Conservation (phyloP, 371 early-diverging fungal species). For the Smittium culicis region DNA sequence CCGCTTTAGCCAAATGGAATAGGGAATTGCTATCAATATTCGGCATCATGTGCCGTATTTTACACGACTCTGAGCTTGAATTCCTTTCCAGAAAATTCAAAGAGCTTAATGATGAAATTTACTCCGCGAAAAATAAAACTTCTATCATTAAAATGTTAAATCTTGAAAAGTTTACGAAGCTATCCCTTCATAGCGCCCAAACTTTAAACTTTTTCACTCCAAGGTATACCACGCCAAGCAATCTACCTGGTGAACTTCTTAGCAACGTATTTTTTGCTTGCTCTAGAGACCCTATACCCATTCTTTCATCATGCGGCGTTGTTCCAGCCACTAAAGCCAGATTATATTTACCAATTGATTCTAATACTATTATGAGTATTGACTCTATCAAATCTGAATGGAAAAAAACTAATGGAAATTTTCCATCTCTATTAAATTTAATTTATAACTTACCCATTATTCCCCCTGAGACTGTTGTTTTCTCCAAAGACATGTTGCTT, state of each 20-base stretch:
- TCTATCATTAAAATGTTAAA: no score
- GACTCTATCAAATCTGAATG: background rate
- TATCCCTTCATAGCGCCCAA: slow-evolving; percentile 61
- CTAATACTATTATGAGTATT: no score
- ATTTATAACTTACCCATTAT: slow-evolving; percentile 13
- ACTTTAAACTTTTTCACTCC: slow-evolving; percentile 51
- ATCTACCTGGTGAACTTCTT: slow-evolving; percentile 44
- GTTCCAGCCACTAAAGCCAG: slow-evolving; percentile 38
- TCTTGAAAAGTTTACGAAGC: no score
- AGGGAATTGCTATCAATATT: slow-evolving; percentile 60
- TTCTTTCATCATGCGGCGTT: slow-evolving; percentile 57
- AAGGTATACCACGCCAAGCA: slow-evolving; percentile 55
- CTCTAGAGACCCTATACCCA: slow-evolving; percentile 34
- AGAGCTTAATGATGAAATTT: no score
- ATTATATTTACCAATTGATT: slow-evolving; percentile 36
- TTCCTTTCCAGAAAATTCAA: no score
- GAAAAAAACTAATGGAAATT: slow-evolving; percentile 6
- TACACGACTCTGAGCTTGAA: no score
- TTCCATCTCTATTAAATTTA: slow-evolving; percentile 34
- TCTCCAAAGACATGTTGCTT: no score
- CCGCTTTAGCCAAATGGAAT: slow-evolving; percentile 67
- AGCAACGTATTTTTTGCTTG: slow-evolving; percentile 41
- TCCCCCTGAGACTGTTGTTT: slow-evolving; percentile 4
- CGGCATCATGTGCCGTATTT: no score
- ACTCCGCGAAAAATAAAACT: no score